Evolutionary conservation across 306 rosid species (phyloP), one percentile per base, ranked within the genome.

Genomic region (Aeschynomene evenia): DNA sequence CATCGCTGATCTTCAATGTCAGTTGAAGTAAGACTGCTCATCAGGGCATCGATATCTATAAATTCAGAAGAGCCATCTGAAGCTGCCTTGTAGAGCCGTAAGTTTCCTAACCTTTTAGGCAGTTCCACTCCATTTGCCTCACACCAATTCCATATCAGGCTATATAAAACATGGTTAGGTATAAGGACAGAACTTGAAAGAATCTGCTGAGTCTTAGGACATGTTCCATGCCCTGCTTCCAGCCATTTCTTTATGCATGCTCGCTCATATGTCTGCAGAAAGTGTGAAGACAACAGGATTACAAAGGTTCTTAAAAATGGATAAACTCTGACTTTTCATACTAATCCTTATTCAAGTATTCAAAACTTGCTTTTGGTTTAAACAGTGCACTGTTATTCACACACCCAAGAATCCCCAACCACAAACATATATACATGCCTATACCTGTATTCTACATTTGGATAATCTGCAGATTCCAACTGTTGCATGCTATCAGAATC

Each of bases 171-270:
- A 75, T 87, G 88, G 81, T 92, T 92, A 1, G 98, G 96, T 33
- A 89, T 83, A 31, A 87, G 92, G 70, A 67, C 57, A 16, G 85
- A 50, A 81, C 77, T 83, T 15, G 85, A 82, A 66, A 92, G 91
- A 65, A 72, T 61, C 79, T 87, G 92, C 43, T 64, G 95, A 40
- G 98, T 92, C 82, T 81, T 92, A 7, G 98, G 96, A 77, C 98
- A 92, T 6, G 95, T 92, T 42, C 68, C 81, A 62, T 89, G 96
- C 70, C 98, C 96, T 24, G 92, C 86, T 74, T 81, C 88, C 53
- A 92, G 79, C 98, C 98, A 92, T 80, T 87, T 92, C 76, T 83
- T 86, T 21, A 92, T 92, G 81, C 91, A 87, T 69, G 87, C 79
- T 45, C 95, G 92, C 51, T 92, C 98, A 70, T 92, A 92, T 28